Percentiles rank a stretch among this genome's conserved stretches.
phyloP scores from a whole-genome alignment of 2,329 filamentous ascomycete genomes.

The Hymenoscyphus infarciens region DNA sequence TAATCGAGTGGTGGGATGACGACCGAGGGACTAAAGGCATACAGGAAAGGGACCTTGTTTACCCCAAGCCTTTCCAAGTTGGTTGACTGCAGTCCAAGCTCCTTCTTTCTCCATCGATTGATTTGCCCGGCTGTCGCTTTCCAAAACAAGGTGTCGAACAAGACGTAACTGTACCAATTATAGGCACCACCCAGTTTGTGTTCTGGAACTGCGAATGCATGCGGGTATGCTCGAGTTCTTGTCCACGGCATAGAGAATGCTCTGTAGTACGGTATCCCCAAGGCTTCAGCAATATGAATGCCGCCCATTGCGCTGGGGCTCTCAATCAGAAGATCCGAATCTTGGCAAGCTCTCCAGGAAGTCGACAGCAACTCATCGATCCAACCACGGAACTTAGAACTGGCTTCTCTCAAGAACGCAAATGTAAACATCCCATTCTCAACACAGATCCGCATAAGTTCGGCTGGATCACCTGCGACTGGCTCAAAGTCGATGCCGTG shows the following conservation, averaged over 20 bases:
- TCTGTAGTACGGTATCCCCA: conserved; percentile 91
- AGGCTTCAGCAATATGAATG: conserved; percentile 92
- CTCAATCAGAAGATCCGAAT: conserved; percentile 86
- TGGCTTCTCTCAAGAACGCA: conserved; percentile 84
- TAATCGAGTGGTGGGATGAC: conserved; percentile 94
- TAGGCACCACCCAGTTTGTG: conserved; percentile 93
- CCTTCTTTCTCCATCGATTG: conserved; percentile 85
- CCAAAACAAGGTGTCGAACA: conserved; percentile 98
- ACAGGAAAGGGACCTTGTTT: conserved; percentile 96
- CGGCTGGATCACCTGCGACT: conserved; percentile 85
- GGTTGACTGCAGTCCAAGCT: conserved; percentile 75
- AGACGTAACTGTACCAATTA: conserved; percentile 91
- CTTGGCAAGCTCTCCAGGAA: conserved; percentile 79
- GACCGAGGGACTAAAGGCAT: conserved; percentile 93
- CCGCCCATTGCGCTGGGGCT: conserved; percentile 96
- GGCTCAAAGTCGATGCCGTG: conserved; percentile 91
- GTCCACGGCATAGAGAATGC: conserved; percentile 99
- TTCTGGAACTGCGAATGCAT: conserved; percentile 90
- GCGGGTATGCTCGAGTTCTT: conserved; percentile 88
- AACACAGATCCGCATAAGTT: conserved; percentile 93
- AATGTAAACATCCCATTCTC: conserved; percentile 97
- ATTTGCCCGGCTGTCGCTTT: conserved; percentile 86
- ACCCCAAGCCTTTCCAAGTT: conserved; percentile 87
- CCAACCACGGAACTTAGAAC: conserved; percentile 87
- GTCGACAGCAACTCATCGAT: conserved; percentile 82